Conservation (phyloP, 495 filamentous ascomycete species). For the Aspergillus carlsbadensis region DNA sequence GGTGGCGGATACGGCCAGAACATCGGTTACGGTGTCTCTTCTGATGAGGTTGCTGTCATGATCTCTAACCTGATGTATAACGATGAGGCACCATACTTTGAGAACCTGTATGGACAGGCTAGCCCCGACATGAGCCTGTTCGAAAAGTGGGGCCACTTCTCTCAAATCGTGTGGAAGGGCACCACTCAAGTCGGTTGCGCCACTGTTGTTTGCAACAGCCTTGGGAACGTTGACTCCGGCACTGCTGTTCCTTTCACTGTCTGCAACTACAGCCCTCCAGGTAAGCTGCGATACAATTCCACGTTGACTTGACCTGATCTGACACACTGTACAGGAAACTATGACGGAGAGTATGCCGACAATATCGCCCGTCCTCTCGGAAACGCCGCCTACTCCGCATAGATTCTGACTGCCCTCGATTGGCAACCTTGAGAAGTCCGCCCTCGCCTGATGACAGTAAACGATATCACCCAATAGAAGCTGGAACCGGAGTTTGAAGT, state of each 20-base stretch:
- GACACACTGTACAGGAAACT: slow-evolving; percentile 54
- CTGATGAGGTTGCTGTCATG: slow-evolving; percentile 55
- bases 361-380: slow-evolving; percentile 61
- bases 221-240: slow-evolving; percentile 49
- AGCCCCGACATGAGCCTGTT: slow-evolving; percentile 59
- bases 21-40: slow-evolving; percentile 55
- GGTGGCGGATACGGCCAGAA: slow-evolving; percentile 82
- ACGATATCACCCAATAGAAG: neutral
- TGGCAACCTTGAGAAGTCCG: neutral
- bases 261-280: slow-evolving; percentile 82
- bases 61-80: slow-evolving; percentile 85
- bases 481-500: neutral
- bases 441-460: neutral
- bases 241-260: slow-evolving; percentile 61
- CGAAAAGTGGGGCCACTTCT: slow-evolving; percentile 78
- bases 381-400: slow-evolving; percentile 27
- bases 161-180: slow-evolving; percentile 84
- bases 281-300: slow-evolving; percentile 33
- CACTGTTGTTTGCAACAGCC: slow-evolving; percentile 52
- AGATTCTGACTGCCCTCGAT: slow-evolving; percentile 9
- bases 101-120: slow-evolving; percentile 42
- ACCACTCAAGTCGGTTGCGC: slow-evolving; percentile 74
- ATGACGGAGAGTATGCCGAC: slow-evolving; percentile 58
- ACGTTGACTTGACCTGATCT: slow-evolving; percentile 22
- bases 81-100: slow-evolving; percentile 59